Evolutionary conservation across 75 land plant genomes (phyloP), one percentile per base, ranked within the genome.

Genomic region (Selaginella moellendorffii): DNA sequence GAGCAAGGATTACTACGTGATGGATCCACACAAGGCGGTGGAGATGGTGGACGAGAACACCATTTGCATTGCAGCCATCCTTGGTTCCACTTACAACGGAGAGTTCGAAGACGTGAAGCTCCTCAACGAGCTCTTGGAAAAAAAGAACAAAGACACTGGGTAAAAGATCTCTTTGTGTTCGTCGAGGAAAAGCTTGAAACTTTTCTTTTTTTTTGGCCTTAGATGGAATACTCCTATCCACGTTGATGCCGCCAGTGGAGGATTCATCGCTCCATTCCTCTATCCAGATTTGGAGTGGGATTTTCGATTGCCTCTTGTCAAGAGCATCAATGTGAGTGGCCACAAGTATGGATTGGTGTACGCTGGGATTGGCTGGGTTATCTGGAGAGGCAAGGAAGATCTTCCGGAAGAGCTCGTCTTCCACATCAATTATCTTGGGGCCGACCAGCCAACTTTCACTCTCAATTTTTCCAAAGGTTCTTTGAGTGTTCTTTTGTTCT

Each of bases 331-430:
- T 73, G 88, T 85, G 0, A 82, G 82, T 54, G 82, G 82, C 25
- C 84, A 82, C 74, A 79, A 82, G 52, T 82, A 82, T 62, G 82
- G 89, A 0, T 80, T 85, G 14, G 85, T 85, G 1, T 85, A 85
- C 27, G 75, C 86, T 19, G 85, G 88, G 17, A 66, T 85, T 27
- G 88, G 88, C 0, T 85, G 88, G 88, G 79, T 76, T 17, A 71
- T n/a, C n/a, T n/a, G n/a, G n/a, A n/a, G n/a, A n/a, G n/a, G n/a
- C n/a, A n/a, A n/a, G n/a, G n/a, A n/a, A 27, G 88, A 85, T 31
- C 56, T 85, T 42, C 86, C 88, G 5, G 86, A 85, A 0, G 85
- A 82, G 42, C 81, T 85, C 30, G 74, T 85, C 28, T 85, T 85
- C 60, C 88, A 83, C 69, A 80, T 85, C 30, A 85, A n/a, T n/a